Evolutionary conservation across 305 asterid genomes (phyloP), one percentile per base, ranked within the genome.

Genomic region (Solanum hybrid): DNA sequence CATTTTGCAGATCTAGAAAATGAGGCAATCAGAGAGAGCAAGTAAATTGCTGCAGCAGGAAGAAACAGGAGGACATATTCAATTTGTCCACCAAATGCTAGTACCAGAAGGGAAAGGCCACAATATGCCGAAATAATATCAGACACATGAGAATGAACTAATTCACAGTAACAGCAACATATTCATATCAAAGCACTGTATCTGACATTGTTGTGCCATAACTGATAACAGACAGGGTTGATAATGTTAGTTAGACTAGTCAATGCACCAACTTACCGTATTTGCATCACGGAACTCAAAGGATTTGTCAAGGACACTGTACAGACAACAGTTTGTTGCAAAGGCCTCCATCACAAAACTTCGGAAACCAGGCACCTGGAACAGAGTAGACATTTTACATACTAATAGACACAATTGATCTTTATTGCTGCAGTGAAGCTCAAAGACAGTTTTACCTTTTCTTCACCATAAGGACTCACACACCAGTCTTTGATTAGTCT

Each of bases 401-500:
- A 91, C 90, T 90, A 89, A 75, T n/a, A 37, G 15, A 87, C 76
- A 29, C 75, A 89, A 27, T 27, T 22, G 36, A 45, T 72, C 42
- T 32, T 14, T 66, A 66, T 40, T 60, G 42, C 31, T 35, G 87
- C 78, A 85, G 26, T 86, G 79, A 89, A 86, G 90, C 84, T 84
- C 85, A 24, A 86, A 78, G 66, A 56, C 51, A 60, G 77, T 60
- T 88, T 60, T 92, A 98, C 99, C 99, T 92, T 93, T 88, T 96
- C 98, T 90, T 93, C 93, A 56, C 94, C 96, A 89, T 88, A 87
- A 26, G 94, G 94, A 88, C 92, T 94, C 34, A 91, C 56, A 90
- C 96, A 94, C 99, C 99, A 98, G 92, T 98, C 99, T 90, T 93
- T 96, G 89, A 98, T 98, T 87, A 98, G 94, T 95, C 98, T 93